phyloP scores from a whole-genome alignment of 805 yeast genomes.

The Priceomyces castillae region DNA sequence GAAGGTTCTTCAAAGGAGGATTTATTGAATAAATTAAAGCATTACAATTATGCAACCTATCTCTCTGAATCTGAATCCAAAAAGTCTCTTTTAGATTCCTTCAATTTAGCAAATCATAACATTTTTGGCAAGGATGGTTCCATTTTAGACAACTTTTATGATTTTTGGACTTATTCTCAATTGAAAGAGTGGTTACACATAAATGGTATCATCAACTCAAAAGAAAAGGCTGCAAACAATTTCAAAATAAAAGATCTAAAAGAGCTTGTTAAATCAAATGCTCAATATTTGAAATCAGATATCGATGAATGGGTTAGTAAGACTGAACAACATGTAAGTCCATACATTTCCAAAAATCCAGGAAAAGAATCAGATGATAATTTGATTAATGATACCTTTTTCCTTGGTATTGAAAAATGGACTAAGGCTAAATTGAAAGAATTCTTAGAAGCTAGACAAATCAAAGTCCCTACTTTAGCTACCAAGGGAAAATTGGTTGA shows the following conservation, averaged over 20 bases:
- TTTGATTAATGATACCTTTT: slow-evolving; percentile 44
- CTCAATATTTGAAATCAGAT: slow-evolving; percentile 36
- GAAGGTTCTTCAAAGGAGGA: slow-evolving; percentile 43
- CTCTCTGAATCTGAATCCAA: slow-evolving; percentile 24
- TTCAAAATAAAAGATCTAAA: slow-evolving; percentile 35
- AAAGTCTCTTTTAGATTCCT: slow-evolving; percentile 39
- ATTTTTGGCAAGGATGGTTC: slow-evolving; percentile 38
- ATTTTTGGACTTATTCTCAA: slow-evolving; percentile 54
- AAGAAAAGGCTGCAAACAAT: slow-evolving; percentile 33
- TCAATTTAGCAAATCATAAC: slow-evolving; percentile 34
- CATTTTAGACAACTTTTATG: slow-evolving; percentile 44
- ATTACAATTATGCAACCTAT: slow-evolving; percentile 45
- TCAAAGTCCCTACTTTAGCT: slow-evolving; percentile 37
- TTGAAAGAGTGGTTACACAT: slow-evolving; percentile 52
- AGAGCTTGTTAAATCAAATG: slow-evolving; percentile 31
- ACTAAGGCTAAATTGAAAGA: slow-evolving; percentile 42
- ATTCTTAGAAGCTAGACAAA: slow-evolving; percentile 41
- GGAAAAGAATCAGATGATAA: slow-evolving; percentile 27
- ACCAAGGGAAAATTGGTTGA: slow-evolving; percentile 38
- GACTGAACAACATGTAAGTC: slow-evolving; percentile 28
- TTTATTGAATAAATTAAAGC: slow-evolving; percentile 44
- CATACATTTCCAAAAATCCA: slow-evolving; percentile 31
- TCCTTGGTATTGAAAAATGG: slow-evolving; percentile 47
- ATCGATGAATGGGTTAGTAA: slow-evolving; percentile 33
- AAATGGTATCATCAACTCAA: slow-evolving; percentile 29